Conservation (phyloP, 768 basidiomycete genomes). For the Imleria badia region DNA sequence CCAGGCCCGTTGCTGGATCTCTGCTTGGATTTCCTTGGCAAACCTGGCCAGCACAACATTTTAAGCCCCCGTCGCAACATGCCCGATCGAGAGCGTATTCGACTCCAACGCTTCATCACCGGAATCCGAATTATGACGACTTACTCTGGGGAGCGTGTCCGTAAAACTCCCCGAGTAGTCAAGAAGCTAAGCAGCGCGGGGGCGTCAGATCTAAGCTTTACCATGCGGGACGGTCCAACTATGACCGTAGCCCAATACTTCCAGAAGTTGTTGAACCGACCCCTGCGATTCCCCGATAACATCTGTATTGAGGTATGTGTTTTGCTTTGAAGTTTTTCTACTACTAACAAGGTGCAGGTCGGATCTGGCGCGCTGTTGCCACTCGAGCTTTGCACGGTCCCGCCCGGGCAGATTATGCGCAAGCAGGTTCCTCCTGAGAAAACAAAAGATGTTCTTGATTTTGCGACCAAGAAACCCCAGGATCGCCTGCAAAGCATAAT, state of each 20-base stretch:
- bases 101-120: slow-evolving; percentile 54
- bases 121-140: slow-evolving; percentile 51
- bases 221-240: slow-evolving; percentile 51
- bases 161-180: slow-evolving; percentile 54
- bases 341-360: slow-evolving; percentile 42
- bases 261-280: slow-evolving; percentile 46
- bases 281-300: slow-evolving; percentile 59
- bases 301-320: slow-evolving; percentile 64
- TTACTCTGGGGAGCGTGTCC: slow-evolving; percentile 36
- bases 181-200: slow-evolving; percentile 57
- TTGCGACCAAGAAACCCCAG: slow-evolving; percentile 62
- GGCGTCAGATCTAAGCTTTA: slow-evolving; percentile 55
- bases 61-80: slow-evolving; percentile 43
- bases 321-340: slow-evolving; percentile 9
- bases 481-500: slow-evolving; percentile 57
- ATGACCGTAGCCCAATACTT: slow-evolving; percentile 68
- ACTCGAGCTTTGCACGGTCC: slow-evolving; percentile 63
- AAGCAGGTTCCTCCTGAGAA: slow-evolving; percentile 71
- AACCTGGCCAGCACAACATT: slow-evolving; percentile 27
- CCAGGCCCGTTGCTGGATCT: slow-evolving; percentile 58
- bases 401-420: slow-evolving; percentile 66
- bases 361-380: slow-evolving; percentile 63
- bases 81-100: slow-evolving; percentile 51
- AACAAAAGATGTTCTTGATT: slow-evolving; percentile 59
- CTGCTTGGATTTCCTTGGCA: slow-evolving; percentile 54